Evolutionary conservation across 2,329 filamentous ascomycete genomes (phyloP).

Genomic region (Arachnomyces sp.): DNA sequence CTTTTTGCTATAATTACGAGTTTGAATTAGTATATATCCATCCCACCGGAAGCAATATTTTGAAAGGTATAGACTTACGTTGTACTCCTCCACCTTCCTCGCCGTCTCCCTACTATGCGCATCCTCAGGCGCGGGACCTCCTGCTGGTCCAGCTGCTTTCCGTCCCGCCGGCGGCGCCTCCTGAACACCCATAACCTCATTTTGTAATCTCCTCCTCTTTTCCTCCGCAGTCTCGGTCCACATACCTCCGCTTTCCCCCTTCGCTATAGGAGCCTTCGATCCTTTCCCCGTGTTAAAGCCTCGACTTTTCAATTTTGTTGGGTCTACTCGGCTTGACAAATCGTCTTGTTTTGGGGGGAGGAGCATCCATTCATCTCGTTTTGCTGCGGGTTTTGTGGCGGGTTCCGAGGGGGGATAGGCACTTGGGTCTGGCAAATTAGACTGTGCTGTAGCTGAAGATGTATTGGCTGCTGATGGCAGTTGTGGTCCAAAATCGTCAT

Average conservation of each 20-base stretch:
- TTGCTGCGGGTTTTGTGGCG: conserved; percentile 37
- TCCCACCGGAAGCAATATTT: background rate
- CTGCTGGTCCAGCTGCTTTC: background rate
- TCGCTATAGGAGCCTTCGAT: conserved; percentile 37
- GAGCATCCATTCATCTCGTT: conserved; percentile 80
- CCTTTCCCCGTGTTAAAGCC: conserved; percentile 69
- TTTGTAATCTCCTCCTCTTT: conserved; percentile 69
- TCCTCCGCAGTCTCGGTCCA: conserved; percentile 91
- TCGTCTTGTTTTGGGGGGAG: conserved; percentile 52
- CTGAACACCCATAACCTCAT: conserved; percentile 70
- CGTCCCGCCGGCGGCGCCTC: conserved; percentile 16
- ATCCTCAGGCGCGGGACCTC: background rate
- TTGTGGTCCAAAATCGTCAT: conserved; percentile 30
- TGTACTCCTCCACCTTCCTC: conserved; percentile 12
- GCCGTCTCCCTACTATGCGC: conserved; percentile 8
- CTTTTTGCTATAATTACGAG: conserved; percentile 9
- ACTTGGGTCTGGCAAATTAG: conserved; percentile 1
- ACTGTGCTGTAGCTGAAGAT: background rate
- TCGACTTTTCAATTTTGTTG: conserved; percentile 69
- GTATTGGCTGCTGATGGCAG: conserved; percentile 13
- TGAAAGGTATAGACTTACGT: conserved; percentile 15
- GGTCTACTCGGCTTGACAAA: conserved; percentile 59
- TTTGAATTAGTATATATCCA: background rate
- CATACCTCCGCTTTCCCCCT: conserved; percentile 45
- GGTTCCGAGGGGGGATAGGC: conserved; percentile 15